These are phyloP conservation scores for Fusarium chaquense DNA, from an alignment of 2,329 filamentous ascomycete species.

Conservation along the genomic window DNA sequence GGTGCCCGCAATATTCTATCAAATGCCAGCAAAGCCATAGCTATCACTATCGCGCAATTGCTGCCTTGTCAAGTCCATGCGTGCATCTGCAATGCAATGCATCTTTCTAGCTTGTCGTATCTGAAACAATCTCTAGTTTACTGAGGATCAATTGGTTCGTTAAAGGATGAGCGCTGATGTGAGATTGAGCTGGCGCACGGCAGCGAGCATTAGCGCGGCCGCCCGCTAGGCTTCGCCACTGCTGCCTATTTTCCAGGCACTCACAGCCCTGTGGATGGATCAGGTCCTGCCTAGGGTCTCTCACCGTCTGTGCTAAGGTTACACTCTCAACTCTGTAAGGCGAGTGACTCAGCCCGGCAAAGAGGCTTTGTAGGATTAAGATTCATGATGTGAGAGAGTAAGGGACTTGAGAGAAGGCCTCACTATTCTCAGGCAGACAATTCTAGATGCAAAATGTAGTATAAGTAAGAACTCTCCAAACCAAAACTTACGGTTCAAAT, in stretches of 20 bases:
- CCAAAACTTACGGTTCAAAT: not conserved
- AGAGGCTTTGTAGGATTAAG: not conserved
- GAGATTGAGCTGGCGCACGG: slow-evolving; percentile 24
- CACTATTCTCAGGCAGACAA: no score
- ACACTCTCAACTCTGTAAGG: not conserved
- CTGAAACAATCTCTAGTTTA: not conserved
- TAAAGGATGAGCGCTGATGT: slow-evolving; percentile 16
- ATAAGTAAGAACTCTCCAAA: not conserved
- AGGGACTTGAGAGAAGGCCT: not conserved
- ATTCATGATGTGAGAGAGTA: not conserved
- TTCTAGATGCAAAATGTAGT: not conserved
- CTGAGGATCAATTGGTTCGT: not conserved
- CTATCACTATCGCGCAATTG: not conserved
- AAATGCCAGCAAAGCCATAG: not conserved
- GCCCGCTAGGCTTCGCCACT: slow-evolving; percentile 22
- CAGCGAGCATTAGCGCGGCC: not conserved
- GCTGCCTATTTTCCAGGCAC: slow-evolving; percentile 17
- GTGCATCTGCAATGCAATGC: not conserved
- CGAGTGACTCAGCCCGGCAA: slow-evolving; percentile 33
- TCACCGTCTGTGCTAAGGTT: no score
- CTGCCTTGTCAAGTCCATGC: slow-evolving; percentile 11
- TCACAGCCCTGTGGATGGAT: not conserved
- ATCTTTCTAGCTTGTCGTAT: not conserved
- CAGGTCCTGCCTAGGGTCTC: no score
- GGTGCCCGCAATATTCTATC: not conserved